These are phyloP conservation scores for Trametes sanguinea DNA, from an alignment of 768 basidiomycete species.

Conservation along the genomic window DNA sequence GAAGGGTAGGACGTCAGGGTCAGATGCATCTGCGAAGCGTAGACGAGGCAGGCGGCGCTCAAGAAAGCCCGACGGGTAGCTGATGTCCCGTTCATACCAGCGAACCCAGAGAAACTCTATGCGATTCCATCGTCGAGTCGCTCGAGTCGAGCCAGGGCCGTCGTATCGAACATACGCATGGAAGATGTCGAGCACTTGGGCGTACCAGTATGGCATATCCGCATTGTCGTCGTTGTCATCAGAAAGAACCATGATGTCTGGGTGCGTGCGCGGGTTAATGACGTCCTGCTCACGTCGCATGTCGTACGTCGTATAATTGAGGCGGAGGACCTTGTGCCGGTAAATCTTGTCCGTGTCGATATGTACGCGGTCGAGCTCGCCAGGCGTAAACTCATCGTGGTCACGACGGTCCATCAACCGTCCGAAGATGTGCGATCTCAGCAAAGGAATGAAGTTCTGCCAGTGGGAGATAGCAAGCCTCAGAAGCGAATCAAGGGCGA, in stretches of 20 bases:
- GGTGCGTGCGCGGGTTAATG: slow-evolving; percentile 40
- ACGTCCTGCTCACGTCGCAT: slow-evolving; percentile 42
- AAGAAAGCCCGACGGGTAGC: slow-evolving; percentile 31
- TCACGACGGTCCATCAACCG: no score
- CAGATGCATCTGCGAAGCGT: slow-evolving; percentile 38
- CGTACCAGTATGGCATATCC: slow-evolving; percentile 31
- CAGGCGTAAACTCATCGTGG: no score
- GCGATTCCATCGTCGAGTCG: background rate
- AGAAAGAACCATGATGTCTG: slow-evolving; percentile 35
- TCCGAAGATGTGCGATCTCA: no score
- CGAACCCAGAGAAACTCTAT: slow-evolving; percentile 43
- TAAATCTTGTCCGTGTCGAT: slow-evolving; percentile 25
- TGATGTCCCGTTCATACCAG: slow-evolving; percentile 37
- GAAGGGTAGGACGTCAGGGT: slow-evolving; percentile 37
- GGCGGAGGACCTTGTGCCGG: slow-evolving; percentile 32
- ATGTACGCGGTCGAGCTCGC: background rate
- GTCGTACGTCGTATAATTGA: slow-evolving; percentile 48
- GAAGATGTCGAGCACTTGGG: slow-evolving; percentile 31
- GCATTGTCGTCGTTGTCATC: background rate
- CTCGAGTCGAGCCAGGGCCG: background rate
- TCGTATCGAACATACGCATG: slow-evolving; percentile 22
- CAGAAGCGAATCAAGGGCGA: no score
- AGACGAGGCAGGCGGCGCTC: slow-evolving; percentile 37
- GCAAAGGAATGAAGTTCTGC: no score
- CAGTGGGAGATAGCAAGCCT: no score